Conservation (phyloP, 2,329 filamentous ascomycete species). For the Chaetomiaceae sp. region DNA sequence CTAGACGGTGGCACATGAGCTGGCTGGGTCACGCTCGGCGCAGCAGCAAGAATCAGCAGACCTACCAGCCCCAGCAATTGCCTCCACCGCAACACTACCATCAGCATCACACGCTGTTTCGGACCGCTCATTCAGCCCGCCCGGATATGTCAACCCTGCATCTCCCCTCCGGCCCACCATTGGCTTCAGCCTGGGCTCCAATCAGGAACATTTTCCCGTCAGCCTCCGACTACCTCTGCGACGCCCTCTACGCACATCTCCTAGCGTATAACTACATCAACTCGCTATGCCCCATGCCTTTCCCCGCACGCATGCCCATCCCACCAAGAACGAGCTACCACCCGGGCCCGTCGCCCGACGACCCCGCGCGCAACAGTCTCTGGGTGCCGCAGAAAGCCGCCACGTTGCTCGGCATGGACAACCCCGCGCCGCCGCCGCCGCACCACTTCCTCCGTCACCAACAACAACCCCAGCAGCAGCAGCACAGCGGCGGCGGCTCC, state of each 20-base stretch:
- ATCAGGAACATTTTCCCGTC: conserved; percentile 48
- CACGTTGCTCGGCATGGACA: conserved; percentile 41
- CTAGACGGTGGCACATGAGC: conserved; percentile 19
- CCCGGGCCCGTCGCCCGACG: conserved; percentile 6
- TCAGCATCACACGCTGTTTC: neutral
- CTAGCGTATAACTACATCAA: conserved; percentile 54
- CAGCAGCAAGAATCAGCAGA: conserved; percentile 25
- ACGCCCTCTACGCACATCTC: conserved; percentile 54
- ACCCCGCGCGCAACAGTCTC: conserved; percentile 26
- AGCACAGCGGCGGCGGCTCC: neutral
- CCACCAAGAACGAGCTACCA: conserved; percentile 26
- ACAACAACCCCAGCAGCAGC: neutral
- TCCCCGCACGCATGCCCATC: conserved; percentile 13
- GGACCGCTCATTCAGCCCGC: neutral
- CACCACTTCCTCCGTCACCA: conserved; percentile 15
- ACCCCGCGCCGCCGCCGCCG: conserved; percentile 16
- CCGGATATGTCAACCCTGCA: neutral
- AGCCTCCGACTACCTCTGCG: conserved; percentile 50
- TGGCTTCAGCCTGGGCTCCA: conserved; percentile 12
- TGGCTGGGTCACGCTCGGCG: conserved; percentile 12
- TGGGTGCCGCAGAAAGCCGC: conserved; percentile 47
- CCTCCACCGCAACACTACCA: neutral
- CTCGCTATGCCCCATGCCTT: conserved; percentile 27
- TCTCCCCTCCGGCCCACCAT: neutral
- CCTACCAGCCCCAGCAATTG: conserved; percentile 29